These are phyloP conservation scores for Russula sp. DNA, from an alignment of 768 basidiomycete genomes.

Conservation along the genomic window DNA sequence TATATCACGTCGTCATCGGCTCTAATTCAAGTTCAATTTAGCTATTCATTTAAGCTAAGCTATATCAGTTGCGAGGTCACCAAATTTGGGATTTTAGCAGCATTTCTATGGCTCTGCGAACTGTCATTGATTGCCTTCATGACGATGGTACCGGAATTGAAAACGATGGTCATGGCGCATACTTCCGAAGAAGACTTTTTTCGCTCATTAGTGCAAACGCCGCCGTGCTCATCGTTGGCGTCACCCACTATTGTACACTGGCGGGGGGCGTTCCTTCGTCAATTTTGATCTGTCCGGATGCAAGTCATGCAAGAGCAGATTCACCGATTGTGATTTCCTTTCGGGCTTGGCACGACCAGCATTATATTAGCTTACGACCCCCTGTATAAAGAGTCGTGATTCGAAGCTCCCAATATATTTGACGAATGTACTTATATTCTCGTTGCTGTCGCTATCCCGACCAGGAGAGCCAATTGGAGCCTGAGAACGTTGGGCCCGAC, in stretches of 20 bases:
- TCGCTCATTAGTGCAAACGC: not conserved
- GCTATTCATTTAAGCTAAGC: not conserved
- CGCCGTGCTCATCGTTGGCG: not conserved
- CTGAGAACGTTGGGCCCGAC: no score
- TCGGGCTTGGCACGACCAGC: not conserved
- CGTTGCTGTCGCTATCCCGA: not conserved
- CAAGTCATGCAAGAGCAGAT: not conserved
- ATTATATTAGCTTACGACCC: no score
- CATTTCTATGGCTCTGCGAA: no score
- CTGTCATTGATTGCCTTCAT: no score
- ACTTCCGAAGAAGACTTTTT: not conserved
- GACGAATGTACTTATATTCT: not conserved
- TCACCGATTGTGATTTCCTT: not conserved
- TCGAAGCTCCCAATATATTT: not conserved
- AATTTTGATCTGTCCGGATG: not conserved
- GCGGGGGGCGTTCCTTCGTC: not conserved
- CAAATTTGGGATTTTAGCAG: no score
- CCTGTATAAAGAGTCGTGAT: not conserved
- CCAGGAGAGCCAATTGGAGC: not conserved
- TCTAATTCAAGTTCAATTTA: conserved; percentile 1
- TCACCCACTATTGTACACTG: not conserved
- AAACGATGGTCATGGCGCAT: no score
- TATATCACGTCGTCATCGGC: not conserved
- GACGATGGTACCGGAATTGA: no score
- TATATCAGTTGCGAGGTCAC: no score